Conservation (phyloP, 2,329 filamentous ascomycete genomes). For the Fusarium lateritium region DNA sequence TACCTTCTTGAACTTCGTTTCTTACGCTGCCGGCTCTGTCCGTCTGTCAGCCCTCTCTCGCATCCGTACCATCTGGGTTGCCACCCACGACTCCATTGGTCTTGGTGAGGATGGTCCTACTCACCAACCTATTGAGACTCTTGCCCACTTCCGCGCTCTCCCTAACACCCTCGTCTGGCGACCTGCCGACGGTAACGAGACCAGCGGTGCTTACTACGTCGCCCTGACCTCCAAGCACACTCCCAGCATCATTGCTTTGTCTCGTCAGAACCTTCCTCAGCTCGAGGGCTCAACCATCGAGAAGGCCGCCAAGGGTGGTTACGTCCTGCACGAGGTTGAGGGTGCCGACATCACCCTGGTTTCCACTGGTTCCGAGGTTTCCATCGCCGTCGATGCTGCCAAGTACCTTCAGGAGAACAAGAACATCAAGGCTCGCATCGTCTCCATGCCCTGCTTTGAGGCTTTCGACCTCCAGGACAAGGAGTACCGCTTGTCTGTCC, state of each 20-base stretch:
- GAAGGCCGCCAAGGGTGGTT: conserved; percentile 93
- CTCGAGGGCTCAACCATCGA: conserved; percentile 94
- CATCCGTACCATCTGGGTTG: conserved; percentile 93
- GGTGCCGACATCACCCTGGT: conserved; percentile 90
- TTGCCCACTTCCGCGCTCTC: conserved; percentile 97
- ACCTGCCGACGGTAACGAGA: conserved; percentile 98
- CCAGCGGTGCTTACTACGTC: conserved; percentile 96
- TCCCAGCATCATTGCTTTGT: conserved; percentile 93
- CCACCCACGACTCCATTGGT: conserved; percentile 99
- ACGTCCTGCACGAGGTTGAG: conserved; percentile 88
- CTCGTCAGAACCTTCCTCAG: conserved; percentile 98
- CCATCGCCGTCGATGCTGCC: conserved; percentile 91
- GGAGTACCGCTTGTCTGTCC: conserved; percentile 93
- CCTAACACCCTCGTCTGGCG: conserved; percentile 99
- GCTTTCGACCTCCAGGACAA: conserved; percentile 95
- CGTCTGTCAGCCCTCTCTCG: conserved; percentile 94
- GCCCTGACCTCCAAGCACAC: conserved; percentile 91
- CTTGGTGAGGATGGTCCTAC: conserved; percentile 98
- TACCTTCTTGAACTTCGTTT: conserved; percentile 99
- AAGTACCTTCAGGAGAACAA: conserved; percentile 93
- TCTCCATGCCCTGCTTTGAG: conserved; percentile 97
- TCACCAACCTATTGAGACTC: conserved; percentile 98
- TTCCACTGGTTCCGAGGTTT: conserved; percentile 96
- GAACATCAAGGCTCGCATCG: conserved; percentile 88
- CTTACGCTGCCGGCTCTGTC: conserved; percentile 94